Base-by-base conservation (phyloP, 2,329 filamentous ascomycete genomes). In the Nemania sp. region DNA sequence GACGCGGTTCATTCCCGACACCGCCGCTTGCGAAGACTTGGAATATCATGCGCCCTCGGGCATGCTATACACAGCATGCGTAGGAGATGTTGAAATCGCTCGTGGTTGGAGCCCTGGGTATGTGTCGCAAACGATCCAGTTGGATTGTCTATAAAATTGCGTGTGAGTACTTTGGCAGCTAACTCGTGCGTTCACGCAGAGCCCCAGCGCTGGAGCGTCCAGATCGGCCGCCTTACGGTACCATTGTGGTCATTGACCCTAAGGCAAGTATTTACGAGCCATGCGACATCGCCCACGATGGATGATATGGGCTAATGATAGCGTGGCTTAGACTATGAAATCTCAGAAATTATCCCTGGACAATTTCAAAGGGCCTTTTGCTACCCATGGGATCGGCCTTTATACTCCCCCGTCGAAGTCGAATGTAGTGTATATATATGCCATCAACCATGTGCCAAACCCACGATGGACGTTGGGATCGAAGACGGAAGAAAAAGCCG, bases 371-470 rank as follows among this genome's bases (percentile, higher is more conserved):
- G 77, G 78, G 0, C 77, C 83, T 0, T 86, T 87, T 51, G 68
- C 82, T 5, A 85, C 85, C 0, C 86, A 88, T 63, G 86, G 86
- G 1, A 84, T 88, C 62, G 84, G 86, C 59, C 76, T 88, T 6
- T 77, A 85, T n/a, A 63, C 57, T 0, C 45, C 64, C 1, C 65
- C 67, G 2, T 70, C 76, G 2, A 83, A 87, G 62, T 79, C 78
- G 0, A 67, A 77, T 2, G 67, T 67, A 2, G 80, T 88, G 5
- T 88, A 85, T 65, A 82, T 88, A 47, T 84, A 84, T 55, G 85
- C 82, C 0, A 71, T 88, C 51, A 88, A 88, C 64, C 86, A 88
- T 57, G 65, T 82, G 1, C 81, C 84, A 0, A 81, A 86, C 57
- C 75, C 77, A 0, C 75, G 75, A 0, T 79, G 77, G 66, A 68